Evolutionary conservation across 768 basidiomycete genomes (phyloP).

Genomic region (Mycena capillaripes): DNA sequence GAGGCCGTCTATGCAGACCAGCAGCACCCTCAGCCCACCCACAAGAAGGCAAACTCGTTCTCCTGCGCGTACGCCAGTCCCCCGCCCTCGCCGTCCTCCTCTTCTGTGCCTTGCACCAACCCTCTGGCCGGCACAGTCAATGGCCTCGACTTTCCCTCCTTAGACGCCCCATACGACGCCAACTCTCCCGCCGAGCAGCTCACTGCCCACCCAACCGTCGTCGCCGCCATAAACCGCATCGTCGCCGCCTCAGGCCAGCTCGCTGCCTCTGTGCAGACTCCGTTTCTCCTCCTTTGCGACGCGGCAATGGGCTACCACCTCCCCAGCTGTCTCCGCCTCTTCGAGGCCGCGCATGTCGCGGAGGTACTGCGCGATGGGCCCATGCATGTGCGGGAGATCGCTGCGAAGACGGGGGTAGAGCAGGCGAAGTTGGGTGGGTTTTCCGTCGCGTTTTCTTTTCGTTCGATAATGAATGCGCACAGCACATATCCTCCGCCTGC

Average conservation of each 20-base stretch:
- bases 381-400: conserved; percentile 63
- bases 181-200: conserved; percentile 66
- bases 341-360: conserved; percentile 79
- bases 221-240: conserved; percentile 72
- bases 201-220: conserved; percentile 71
- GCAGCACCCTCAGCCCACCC: background rate
- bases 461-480: background rate
- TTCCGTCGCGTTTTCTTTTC: conserved; percentile 7
- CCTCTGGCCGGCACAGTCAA: conserved; percentile 33
- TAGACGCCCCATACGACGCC: conserved; percentile 63
- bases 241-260: conserved; percentile 81
- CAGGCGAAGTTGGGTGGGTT: conserved; percentile 65
- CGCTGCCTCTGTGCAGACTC: conserved; percentile 72
- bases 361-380: conserved; percentile 79
- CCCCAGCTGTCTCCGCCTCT: conserved; percentile 79
- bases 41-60: conserved; percentile 11
- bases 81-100: conserved; percentile 39
- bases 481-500: conserved; percentile 82
- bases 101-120: conserved; percentile 19
- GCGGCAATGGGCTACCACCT: conserved; percentile 83
- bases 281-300: conserved; percentile 82
- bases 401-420: conserved; percentile 59
- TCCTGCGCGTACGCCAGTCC: conserved; percentile 33
- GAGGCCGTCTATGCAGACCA: conserved; percentile 62
- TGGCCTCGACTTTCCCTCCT: conserved; percentile 69